Evolutionary conservation across 345 rosid genomes (phyloP).

Genomic region (Camelina hispida): DNA sequence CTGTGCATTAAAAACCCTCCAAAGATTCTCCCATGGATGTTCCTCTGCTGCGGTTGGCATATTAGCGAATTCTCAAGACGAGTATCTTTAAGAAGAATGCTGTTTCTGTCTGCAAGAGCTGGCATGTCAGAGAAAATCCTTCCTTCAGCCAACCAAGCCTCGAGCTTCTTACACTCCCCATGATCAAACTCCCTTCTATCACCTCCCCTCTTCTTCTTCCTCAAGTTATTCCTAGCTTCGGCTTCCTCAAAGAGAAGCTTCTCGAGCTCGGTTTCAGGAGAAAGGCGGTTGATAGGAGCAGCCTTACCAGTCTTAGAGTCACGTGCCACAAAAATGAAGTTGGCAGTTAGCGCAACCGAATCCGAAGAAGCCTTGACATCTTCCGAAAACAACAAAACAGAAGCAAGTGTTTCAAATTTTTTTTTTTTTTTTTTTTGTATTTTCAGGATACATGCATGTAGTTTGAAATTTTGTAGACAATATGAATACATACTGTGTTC

Average conservation of each 20-base stretch:
- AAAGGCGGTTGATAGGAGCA: constrained; percentile 68
- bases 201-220: constrained; percentile 64
- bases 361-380: constrained; percentile 50
- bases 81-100: constrained; percentile 80
- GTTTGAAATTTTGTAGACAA: not conserved
- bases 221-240: constrained; percentile 66
- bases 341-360: constrained; percentile 64
- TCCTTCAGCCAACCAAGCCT: constrained; percentile 70
- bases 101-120: constrained; percentile 82
- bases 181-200: constrained; percentile 56
- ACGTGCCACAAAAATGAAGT: constrained; percentile 86
- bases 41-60: constrained; percentile 89
- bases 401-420: not conserved
- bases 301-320: constrained; percentile 82
- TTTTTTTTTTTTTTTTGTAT: not conserved
- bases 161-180: constrained; percentile 52
- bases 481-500: constrained; percentile 21
- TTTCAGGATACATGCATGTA: not conserved
- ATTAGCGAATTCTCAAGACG: constrained; percentile 69
- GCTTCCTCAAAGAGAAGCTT: constrained; percentile 73
- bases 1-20: constrained; percentile 83
- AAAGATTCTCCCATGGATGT: constrained; percentile 81
- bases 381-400: constrained; percentile 49
- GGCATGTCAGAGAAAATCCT: constrained; percentile 82
- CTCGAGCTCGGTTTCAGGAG: constrained; percentile 69